Percentiles rank a stretch among this genome's conserved stretches.
Conservation (phyloP, 108 stramenopile genomes). For the Aurantiochytrium sp. region DNA sequence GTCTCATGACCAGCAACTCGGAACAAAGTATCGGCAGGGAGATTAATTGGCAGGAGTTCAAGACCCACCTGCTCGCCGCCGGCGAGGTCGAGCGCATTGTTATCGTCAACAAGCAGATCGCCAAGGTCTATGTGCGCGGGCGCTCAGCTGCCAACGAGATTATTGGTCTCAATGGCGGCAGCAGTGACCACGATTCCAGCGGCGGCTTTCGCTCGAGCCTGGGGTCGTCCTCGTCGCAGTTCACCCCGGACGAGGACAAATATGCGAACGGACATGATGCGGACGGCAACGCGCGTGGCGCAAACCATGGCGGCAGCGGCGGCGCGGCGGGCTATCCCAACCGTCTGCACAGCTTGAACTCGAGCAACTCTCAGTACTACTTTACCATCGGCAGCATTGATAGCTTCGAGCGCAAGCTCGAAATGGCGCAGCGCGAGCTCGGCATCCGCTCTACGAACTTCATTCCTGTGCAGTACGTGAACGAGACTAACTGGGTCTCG, state of each 20-base stretch:
- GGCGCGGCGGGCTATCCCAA: background rate
- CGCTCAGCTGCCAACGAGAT: background rate
- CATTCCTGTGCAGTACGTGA: conserved; percentile 88
- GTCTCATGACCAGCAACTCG: background rate
- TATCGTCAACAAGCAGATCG: conserved; percentile 49
- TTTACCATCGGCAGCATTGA: conserved; percentile 96
- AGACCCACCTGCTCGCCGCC: conserved; percentile 45
- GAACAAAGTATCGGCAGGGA: conserved; percentile 35
- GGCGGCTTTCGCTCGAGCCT: background rate
- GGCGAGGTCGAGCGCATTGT: conserved; percentile 55
- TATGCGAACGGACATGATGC: background rate
- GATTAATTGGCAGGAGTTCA: conserved; percentile 60
- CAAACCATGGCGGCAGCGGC: background rate
- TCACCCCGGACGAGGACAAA: background rate
- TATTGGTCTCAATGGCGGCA: background rate
- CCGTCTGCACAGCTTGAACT: background rate
- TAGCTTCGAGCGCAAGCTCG: conserved; percentile 89
- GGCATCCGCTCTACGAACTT: conserved; percentile 75
- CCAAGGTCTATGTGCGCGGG: conserved; percentile 38
- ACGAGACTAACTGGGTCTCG: conserved; percentile 73
- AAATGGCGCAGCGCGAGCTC: conserved; percentile 77
- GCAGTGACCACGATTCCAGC: background rate
- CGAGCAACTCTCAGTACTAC: conserved; percentile 62
- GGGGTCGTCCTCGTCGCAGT: background rate
- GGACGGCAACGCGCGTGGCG: background rate